phyloP scores from a whole-genome alignment of 1,284 basidiomycete species.

The Melampsora allii-populina region DNA sequence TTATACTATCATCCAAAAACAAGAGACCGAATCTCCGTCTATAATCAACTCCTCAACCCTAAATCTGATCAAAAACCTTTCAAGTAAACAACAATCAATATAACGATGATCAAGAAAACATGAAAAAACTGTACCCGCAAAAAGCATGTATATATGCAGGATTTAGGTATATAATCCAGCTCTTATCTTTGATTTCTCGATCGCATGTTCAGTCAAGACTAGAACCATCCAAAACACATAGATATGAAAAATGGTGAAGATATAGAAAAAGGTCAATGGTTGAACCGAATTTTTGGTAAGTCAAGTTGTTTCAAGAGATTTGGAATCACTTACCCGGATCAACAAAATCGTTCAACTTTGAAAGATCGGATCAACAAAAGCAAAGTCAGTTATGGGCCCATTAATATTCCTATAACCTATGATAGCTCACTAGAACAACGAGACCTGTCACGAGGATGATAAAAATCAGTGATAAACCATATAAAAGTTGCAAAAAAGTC shows the following conservation, averaged over 20 bases:
- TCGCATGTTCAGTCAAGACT: slow-evolving; percentile 37
- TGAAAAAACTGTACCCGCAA: too few relatives aligned
- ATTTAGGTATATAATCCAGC: slow-evolving; percentile 10
- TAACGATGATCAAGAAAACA: too few relatives aligned
- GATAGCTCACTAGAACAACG: slow-evolving; percentile 20
- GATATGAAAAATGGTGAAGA: not conserved
- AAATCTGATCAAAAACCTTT: too few relatives aligned
- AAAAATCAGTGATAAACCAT: not conserved
- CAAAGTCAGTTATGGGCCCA: not conserved
- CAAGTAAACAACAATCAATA: too few relatives aligned
- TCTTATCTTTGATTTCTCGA: slow-evolving; percentile 36
- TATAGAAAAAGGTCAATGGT: not conserved
- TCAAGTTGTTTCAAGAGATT: too few relatives aligned
- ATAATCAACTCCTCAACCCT: too few relatives aligned
- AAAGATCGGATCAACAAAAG: not conserved
- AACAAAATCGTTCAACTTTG: slow-evolving; percentile 38
- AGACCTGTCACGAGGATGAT: slow-evolving; percentile 5
- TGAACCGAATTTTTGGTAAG: too few relatives aligned
- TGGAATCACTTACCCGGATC: slow-evolving; percentile 20
- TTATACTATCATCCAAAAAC: too few relatives aligned
- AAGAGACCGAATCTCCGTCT: too few relatives aligned
- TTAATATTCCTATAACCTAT: not conserved
- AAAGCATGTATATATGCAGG: too few relatives aligned
- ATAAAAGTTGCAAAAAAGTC: not conserved
- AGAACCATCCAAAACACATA: not conserved